phyloP scores from a whole-genome alignment of 2,329 filamentous ascomycete genomes.

The Cordyceps cicadae region DNA sequence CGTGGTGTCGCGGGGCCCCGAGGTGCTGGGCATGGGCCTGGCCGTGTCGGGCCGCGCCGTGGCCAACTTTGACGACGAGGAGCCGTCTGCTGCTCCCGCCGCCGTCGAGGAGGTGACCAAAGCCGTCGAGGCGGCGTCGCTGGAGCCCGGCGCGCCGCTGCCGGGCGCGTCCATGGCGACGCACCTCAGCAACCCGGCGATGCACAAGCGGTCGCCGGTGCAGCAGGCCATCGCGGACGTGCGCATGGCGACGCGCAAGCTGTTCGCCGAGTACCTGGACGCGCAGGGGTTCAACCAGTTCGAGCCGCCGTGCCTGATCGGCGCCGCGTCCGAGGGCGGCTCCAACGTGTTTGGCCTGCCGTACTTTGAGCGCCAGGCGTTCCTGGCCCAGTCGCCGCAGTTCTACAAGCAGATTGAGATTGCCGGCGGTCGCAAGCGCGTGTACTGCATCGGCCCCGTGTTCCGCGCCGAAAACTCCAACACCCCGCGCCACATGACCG shows the following conservation, averaged over 20 bases:
- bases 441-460: slow-evolving; percentile 71
- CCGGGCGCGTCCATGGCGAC: slow-evolving; percentile 76
- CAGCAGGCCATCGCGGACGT: slow-evolving; percentile 68
- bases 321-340: slow-evolving; percentile 85
- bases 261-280: slow-evolving; percentile 75
- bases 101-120: slow-evolving; percentile 36
- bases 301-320: slow-evolving; percentile 83
- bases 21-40: slow-evolving; percentile 50
- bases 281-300: slow-evolving; percentile 70
- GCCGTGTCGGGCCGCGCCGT: slow-evolving; percentile 47
- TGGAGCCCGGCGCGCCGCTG: slow-evolving; percentile 28
- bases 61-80: slow-evolving; percentile 52
- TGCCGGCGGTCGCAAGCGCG: slow-evolving; percentile 66
- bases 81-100: slow-evolving; percentile 25
- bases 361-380: slow-evolving; percentile 82
- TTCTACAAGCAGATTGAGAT: slow-evolving; percentile 87
- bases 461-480: slow-evolving; percentile 84
- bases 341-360: slow-evolving; percentile 83
- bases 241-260: slow-evolving; percentile 50
- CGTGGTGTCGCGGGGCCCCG: slow-evolving; percentile 57
- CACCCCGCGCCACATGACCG: slow-evolving; percentile 76
- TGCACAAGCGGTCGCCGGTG: slow-evolving; percentile 85
- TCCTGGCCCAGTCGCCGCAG: slow-evolving; percentile 71
- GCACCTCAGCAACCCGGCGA: slow-evolving; percentile 80
- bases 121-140: slow-evolving; percentile 32